Evolutionary conservation across 768 basidiomycete genomes (phyloP).

Genomic region (Kwoniella bestiolae): DNA sequence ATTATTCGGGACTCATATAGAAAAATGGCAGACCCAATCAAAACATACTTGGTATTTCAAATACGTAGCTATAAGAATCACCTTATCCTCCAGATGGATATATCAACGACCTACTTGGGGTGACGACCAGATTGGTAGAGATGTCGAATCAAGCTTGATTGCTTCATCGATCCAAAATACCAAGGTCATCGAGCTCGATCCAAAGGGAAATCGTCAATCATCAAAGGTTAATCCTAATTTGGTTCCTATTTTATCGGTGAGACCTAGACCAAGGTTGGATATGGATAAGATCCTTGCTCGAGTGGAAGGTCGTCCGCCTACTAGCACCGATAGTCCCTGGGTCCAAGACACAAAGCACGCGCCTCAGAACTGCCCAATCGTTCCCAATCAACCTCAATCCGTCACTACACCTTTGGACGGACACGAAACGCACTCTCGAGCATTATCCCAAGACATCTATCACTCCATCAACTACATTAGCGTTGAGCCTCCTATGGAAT

Average conservation of each 20-base stretch:
- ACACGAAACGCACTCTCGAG: too few species aligned
- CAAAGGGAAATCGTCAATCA: too few species aligned
- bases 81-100: background rate
- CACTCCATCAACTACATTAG: background rate
- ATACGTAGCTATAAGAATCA: background rate
- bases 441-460: background rate
- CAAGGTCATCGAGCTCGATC: too few species aligned
- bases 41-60: slow-evolving; percentile 6
- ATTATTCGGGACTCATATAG: background rate
- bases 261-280: background rate
- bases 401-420: too few species aligned
- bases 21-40: background rate
- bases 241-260: background rate
- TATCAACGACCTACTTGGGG: background rate
- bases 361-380: too few species aligned
- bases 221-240: too few species aligned
- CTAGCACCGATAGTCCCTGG: too few species aligned
- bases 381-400: too few species aligned
- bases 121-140: background rate
- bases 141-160: background rate
- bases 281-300: background rate
- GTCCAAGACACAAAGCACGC: too few species aligned
- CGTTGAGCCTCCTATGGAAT: background rate
- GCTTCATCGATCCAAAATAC: background rate
- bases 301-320: background rate